These are phyloP conservation scores for Termitomyces sp. DNA, from an alignment of 768 basidiomycete genomes.

Conservation along the genomic window DNA sequence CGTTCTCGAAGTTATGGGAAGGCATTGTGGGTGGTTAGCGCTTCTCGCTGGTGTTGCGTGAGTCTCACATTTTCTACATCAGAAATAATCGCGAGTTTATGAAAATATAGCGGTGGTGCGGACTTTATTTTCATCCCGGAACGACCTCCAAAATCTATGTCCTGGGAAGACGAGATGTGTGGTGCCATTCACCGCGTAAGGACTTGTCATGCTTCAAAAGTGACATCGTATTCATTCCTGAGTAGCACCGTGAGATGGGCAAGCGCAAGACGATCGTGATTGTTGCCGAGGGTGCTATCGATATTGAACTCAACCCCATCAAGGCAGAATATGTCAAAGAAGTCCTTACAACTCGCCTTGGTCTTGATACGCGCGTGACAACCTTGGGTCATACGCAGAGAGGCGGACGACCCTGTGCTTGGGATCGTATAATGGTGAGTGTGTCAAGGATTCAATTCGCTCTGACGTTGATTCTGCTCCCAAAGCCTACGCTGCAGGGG, in stretches of 20 bases:
- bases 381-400: slow-evolving; percentile 96
- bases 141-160: slow-evolving; percentile 68
- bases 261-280: slow-evolving; percentile 99
- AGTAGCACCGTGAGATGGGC: slow-evolving; percentile 83
- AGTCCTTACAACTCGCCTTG: slow-evolving; percentile 80
- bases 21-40: slow-evolving; percentile 99
- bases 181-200: slow-evolving; percentile 73
- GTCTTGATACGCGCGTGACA: slow-evolving; percentile 94
- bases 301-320: slow-evolving; percentile 87
- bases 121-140: slow-evolving; percentile 99
- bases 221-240: not conserved
- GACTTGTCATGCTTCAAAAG: slow-evolving; percentile 10
- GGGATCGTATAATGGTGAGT: slow-evolving; percentile 85
- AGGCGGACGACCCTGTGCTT: slow-evolving; percentile 90
- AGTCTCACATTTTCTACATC: slow-evolving; percentile 19
- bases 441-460: not conserved
- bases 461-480: slow-evolving; percentile 2
- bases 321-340: slow-evolving; percentile 88
- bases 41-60: slow-evolving; percentile 89
- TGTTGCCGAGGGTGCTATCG: slow-evolving; percentile 94
- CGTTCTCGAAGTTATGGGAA: slow-evolving; percentile 99
- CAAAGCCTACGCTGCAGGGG: slow-evolving; percentile 92
- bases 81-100: not conserved
- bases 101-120: slow-evolving; percentile 65
- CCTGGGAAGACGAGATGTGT: slow-evolving; percentile 95